A percentile compares a stretch with the other conserved stretches of the same genome.
Conservation (phyloP, 805 yeast genomes). For the Metschnikowia gruessii region DNA sequence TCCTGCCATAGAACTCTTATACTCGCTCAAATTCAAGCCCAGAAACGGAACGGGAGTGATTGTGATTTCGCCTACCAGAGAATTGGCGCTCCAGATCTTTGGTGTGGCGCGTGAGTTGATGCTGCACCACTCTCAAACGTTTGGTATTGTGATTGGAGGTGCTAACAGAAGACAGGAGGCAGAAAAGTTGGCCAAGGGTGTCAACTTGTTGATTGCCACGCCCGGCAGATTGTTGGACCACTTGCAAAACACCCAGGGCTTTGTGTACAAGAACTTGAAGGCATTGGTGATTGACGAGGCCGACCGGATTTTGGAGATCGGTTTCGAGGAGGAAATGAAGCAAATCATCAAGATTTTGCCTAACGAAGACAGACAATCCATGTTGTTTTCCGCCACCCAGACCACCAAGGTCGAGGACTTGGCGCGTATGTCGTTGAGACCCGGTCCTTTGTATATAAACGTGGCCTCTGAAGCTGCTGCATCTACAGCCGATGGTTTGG, state of each 20-base stretch:
- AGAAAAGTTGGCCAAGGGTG: constrained; percentile 90
- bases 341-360: constrained; percentile 94
- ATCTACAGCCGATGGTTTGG: constrained; percentile 95
- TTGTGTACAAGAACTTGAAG: constrained; percentile 89
- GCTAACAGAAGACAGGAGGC: constrained; percentile 98
- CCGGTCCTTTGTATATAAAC: constrained; percentile 91
- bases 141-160: constrained; percentile 97
- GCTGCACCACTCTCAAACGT: constrained; percentile 88
- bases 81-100: constrained; percentile 93
- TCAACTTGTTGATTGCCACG: constrained; percentile 89
- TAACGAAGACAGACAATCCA: constrained; percentile 87
- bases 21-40: constrained; percentile 90
- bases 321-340: constrained; percentile 98
- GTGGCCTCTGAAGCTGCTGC: constrained; percentile 80
- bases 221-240: constrained; percentile 98
- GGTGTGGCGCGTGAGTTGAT: constrained; percentile 96
- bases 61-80: constrained; percentile 96
- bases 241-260: constrained; percentile 91
- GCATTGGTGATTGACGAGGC: constrained; percentile 97
- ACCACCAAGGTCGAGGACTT: constrained; percentile 98
- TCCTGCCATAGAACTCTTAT: constrained; percentile 92
- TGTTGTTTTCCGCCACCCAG: constrained; percentile 99
- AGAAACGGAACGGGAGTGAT: constrained; percentile 98
- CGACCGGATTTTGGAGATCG: constrained; percentile 94
- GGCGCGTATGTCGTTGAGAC: constrained; percentile 91